Conservation (phyloP, 176 grass and related monocot species). For the Elaeis guineensis region DNA sequence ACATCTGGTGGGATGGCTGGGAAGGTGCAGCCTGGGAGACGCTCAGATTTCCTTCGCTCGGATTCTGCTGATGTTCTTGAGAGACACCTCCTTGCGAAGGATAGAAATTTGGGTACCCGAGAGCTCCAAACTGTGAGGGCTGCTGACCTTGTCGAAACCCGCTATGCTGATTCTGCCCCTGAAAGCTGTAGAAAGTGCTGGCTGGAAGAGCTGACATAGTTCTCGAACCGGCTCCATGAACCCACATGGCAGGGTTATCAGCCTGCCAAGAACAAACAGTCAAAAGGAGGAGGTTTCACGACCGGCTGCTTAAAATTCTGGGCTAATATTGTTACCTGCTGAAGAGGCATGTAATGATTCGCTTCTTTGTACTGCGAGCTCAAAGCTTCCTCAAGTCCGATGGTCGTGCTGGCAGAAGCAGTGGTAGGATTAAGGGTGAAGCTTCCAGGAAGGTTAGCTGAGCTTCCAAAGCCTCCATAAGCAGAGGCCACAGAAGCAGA, state of each 20-base stretch:
- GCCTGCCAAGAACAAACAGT: conserved; percentile 26
- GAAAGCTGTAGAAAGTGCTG: conserved; percentile 65
- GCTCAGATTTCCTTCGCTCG: conserved; percentile 46
- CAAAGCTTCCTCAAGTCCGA: conserved; percentile 76
- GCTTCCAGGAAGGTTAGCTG: conserved; percentile 57
- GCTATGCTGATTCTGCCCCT: conserved; percentile 66
- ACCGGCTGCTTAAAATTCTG: too few relatives aligned
- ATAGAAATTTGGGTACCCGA: conserved; percentile 35
- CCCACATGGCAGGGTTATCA: conserved; percentile 84
- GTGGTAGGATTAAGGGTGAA: conserved; percentile 60
- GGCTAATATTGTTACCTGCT: conserved; percentile 49
- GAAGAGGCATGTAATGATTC: conserved; percentile 75
- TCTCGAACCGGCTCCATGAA: conserved; percentile 75
- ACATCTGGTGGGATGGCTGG: conserved; percentile 46
- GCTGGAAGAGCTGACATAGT: conserved; percentile 51
- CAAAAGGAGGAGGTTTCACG: too few relatives aligned
- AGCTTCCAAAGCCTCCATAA: conserved; percentile 78
- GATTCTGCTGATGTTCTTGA: conserved; percentile 66
- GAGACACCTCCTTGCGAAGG: conserved; percentile 46
- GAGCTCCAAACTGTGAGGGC: conserved; percentile 54
- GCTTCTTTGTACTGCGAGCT: conserved; percentile 77
- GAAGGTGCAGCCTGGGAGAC: conserved; percentile 30
- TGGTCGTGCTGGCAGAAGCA: conserved; percentile 40
- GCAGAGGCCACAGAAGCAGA: conserved; percentile 55
- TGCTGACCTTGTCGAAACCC: conserved; percentile 70